Conservation (phyloP, 2,329 filamentous ascomycete genomes). For the Penicillium sp. region DNA sequence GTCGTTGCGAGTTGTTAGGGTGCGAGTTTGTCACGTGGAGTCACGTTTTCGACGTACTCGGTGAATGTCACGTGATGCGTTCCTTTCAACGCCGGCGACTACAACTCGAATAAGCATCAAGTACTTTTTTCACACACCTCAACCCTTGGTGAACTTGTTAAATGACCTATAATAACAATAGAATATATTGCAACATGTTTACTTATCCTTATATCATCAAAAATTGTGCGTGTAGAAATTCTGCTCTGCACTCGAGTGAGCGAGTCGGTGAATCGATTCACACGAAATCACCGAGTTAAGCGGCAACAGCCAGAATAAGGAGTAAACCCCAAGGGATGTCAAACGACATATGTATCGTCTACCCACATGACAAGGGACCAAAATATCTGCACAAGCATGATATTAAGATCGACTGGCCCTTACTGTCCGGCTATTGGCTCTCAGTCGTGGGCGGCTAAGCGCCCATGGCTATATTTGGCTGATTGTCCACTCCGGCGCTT, state of each 20-base stretch:
- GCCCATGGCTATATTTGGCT: conserved; percentile 29
- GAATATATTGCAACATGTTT: neutral
- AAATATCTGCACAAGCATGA: neutral
- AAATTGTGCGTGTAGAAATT: neutral
- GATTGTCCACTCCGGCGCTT: conserved; percentile 11
- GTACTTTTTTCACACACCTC: neutral
- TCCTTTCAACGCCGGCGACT: neutral
- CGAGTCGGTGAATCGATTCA: conserved; percentile 1
- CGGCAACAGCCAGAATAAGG: neutral
- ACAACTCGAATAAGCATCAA: neutral
- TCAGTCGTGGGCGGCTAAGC: conserved; percentile 24
- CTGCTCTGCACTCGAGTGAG: neutral
- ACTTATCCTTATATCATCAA: neutral
- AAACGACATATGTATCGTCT: neutral
- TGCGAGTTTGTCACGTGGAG: neutral
- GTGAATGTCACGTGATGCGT: neutral
- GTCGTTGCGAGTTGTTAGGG: conserved; percentile 4
- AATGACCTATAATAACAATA: neutral
- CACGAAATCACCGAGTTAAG: neutral
- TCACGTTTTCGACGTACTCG: neutral
- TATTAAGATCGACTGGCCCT: neutral
- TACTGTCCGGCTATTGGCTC: conserved; percentile 22
- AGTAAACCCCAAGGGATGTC: neutral
- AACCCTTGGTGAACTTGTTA: neutral
- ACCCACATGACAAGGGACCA: neutral